Evolutionary conservation across 805 yeast species (phyloP), one percentile per base, ranked within the genome.

Genomic region (Hanseniaspora singularis): DNA sequence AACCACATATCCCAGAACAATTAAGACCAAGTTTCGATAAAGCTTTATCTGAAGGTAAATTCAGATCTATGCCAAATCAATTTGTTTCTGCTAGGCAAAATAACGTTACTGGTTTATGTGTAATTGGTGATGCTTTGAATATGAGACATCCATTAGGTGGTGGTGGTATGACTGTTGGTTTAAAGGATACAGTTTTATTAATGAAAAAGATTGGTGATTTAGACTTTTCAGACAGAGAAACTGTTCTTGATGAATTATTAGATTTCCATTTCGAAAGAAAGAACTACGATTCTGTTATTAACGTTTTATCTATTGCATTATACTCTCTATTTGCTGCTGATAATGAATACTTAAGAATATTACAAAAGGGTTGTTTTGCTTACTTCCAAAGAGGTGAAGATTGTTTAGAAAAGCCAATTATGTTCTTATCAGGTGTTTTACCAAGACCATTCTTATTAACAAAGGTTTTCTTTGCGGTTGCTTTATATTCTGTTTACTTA

Each of bases 71-170:
- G 96, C 97, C 98, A 41, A 88, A 87, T 64, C 94, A 92, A 55
- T 92, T 74, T 64, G 68, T 92, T 42, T 74, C 94, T 20, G 96
- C 96, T 1, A 70, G 74, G 49, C 69, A 70, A 42, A 88, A 86
- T 59, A 68, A 68, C 26, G 70, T 75, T 36, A 79, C 77, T 10
- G 98, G 98, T 11, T 66, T 86, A 39, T 69, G 92, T 31, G 71
- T 89, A 54, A 60, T 92, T 30, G 98, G 98, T 40, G 98, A 92
- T 62, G 84, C 98, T 1, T 70, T 88, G 55, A 92, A 92, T 63
- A 92, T 92, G 96, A 74, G 98, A 61, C 98, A 92, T 62, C 98
- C 98, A 23, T 73, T 92, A 51, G 92, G 97, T 1, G 98, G 98
- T 45, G 98, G 98, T 53, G 98, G 98, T 51, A 92, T 92, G 98